Conservation (phyloP, 208 protist species). For the Histomonas meleagridis region DNA sequence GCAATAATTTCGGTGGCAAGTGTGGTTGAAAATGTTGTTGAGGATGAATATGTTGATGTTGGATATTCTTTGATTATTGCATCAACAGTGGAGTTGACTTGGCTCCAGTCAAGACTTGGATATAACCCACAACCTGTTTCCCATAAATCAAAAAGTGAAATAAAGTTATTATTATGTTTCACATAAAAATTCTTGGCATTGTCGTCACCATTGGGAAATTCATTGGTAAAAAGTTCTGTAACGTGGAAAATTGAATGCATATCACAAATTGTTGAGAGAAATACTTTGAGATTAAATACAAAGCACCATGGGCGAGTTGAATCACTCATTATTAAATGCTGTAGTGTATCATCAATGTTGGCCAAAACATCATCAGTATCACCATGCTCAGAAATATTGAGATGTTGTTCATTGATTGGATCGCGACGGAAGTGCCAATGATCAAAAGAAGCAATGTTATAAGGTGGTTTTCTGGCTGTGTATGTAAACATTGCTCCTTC, state of each 20-base stretch:
- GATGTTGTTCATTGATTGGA: not conserved
- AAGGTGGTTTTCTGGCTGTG: not conserved
- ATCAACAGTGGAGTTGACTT: not conserved
- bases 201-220: not conserved
- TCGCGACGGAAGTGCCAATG: not conserved
- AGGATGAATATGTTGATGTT: not conserved
- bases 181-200: not conserved
- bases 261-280: slow-evolving; percentile 5
- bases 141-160: not conserved
- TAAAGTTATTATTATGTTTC: not conserved
- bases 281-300: not conserved
- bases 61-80: not conserved
- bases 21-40: too few relatives aligned
- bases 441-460: not conserved
- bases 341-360: not conserved
- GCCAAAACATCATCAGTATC: not conserved
- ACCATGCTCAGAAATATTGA: not conserved
- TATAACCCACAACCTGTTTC: not conserved
- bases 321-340: not conserved
- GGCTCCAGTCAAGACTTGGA: not conserved
- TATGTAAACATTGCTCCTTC: not conserved
- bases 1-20: not conserved
- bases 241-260: not conserved
- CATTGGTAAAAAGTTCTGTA: not conserved
- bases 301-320: not conserved